These are phyloP conservation scores for Jatropha multifida DNA, from an alignment of 441 rosid genomes.

Conservation along the genomic window DNA sequence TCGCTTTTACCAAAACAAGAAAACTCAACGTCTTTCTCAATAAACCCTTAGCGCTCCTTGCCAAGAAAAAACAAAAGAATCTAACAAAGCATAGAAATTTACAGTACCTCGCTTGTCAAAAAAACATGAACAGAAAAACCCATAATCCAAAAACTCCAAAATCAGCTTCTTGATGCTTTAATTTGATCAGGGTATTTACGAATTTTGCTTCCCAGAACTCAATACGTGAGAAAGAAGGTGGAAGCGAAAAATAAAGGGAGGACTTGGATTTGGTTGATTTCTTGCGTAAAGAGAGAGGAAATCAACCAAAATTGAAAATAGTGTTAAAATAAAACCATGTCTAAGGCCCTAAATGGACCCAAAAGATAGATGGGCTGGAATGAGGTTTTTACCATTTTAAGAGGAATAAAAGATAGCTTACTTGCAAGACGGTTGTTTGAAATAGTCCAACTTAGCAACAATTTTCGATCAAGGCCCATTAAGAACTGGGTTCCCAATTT, in stretches of 20 bases:
- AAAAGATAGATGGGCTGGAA: background rate
- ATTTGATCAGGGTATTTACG: slow-evolving; percentile 29
- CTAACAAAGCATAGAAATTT: background rate
- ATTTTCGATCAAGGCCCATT: background rate
- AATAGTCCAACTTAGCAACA: no score
- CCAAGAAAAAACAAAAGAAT: background rate
- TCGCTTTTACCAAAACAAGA: background rate
- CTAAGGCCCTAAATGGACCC: background rate
- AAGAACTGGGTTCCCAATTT: background rate
- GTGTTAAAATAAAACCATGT: no score
- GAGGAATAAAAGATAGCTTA: background rate
- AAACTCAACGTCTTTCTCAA: background rate
- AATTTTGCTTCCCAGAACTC: slow-evolving; percentile 8
- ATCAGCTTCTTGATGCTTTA: slow-evolving; percentile 22
- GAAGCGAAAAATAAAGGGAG: slow-evolving; percentile 4
- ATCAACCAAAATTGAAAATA: no score
- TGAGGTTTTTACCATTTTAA: no score
- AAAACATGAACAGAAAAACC: slow-evolving; percentile 32
- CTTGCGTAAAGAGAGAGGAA: background rate
- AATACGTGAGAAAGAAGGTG: slow-evolving; percentile 4
- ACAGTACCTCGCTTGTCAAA: slow-evolving; percentile 27
- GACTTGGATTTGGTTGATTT: slow-evolving; percentile 33
- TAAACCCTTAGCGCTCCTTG: background rate
- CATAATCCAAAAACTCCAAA: slow-evolving; percentile 30
- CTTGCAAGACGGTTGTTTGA: no score